Evolutionary conservation across 2,329 filamentous ascomycete genomes (phyloP).

Genomic region (Rhynchosporium secalis): DNA sequence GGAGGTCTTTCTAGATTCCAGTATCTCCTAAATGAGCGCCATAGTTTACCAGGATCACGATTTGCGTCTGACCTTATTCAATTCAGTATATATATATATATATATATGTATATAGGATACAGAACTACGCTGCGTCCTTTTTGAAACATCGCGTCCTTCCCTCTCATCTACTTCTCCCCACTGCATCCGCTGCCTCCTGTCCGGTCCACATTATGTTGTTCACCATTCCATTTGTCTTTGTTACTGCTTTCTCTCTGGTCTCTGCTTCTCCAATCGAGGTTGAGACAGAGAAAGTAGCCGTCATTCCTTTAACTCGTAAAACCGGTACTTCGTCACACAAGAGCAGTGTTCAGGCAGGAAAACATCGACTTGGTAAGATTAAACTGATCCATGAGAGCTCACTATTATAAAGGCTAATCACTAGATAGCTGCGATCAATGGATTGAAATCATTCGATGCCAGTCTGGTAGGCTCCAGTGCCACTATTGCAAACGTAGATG

Average conservation of each 20-base stretch:
- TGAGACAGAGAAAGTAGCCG: constrained; percentile 25
- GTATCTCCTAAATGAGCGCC: not conserved
- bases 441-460: constrained; percentile 14
- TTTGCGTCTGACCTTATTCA: not conserved
- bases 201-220: constrained; percentile 29
- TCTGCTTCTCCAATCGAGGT: constrained; percentile 34
- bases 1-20: not conserved
- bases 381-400: not conserved
- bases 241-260: constrained; percentile 32
- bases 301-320: constrained; percentile 33
- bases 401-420: not conserved
- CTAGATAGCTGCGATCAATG: constrained; percentile 25
- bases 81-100: not conserved
- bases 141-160: not conserved
- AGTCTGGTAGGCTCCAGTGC: constrained; percentile 27
- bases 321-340: constrained; percentile 33
- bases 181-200: not conserved
- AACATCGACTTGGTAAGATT: constrained; percentile 29
- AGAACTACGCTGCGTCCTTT: not conserved
- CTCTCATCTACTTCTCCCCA: too few relatives aligned
- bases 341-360: constrained; percentile 32
- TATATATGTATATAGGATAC: not conserved
- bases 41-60: not conserved
- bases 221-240: constrained; percentile 30
- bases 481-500: constrained; percentile 36